Percentiles rank a stretch among this genome's conserved stretches.
Conservation (phyloP, 139 green algal species). For the Tetraselmis striata region DNA sequence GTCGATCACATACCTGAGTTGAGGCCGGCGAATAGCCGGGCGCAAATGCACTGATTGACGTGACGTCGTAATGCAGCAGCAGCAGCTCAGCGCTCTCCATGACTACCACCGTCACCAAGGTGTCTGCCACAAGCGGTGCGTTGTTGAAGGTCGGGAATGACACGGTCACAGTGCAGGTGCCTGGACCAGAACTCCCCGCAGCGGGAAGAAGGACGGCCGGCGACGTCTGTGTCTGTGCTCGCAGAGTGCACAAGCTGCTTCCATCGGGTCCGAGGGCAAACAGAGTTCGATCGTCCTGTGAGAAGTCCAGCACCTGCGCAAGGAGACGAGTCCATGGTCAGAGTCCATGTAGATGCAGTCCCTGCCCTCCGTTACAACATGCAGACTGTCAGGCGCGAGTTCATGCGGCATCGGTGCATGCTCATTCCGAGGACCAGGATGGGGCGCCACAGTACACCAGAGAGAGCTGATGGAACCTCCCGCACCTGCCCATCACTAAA, state of each 20-base stretch:
- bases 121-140: neutral
- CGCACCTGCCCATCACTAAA: neutral
- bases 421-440: too few relatives aligned
- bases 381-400: too few relatives aligned
- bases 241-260: neutral
- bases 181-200: neutral
- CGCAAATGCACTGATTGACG: neutral
- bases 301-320: neutral
- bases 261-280: neutral
- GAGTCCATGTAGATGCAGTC: too few relatives aligned
- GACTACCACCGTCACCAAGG: neutral
- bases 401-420: too few relatives aligned
- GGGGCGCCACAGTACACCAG: too few relatives aligned
- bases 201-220: neutral
- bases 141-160: neutral
- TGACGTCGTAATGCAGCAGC: neutral
- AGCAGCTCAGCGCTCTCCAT: neutral
- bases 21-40: neutral
- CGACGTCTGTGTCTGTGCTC: neutral
- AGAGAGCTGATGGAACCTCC: too few relatives aligned
- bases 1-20: too few relatives aligned
- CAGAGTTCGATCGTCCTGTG: neutral
- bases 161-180: neutral
- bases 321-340: too few relatives aligned
- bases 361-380: too few relatives aligned